A percentile compares a stretch with the other conserved stretches of the same genome.
Conservation (phyloP, 257 asterid genomes). For the Paraleonurus japonicus region DNA sequence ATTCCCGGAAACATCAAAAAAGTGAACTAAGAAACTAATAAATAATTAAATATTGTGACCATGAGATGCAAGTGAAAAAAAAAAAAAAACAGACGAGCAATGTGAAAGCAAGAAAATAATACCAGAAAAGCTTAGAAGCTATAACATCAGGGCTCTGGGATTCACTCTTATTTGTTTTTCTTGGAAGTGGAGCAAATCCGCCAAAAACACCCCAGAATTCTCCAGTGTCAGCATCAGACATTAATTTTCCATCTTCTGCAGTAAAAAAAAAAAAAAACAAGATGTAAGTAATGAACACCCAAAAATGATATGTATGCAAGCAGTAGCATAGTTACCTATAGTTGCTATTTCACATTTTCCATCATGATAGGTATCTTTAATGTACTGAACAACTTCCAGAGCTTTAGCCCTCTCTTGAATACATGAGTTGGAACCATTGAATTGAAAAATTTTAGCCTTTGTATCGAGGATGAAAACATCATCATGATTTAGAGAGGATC, state of each 20-base stretch:
- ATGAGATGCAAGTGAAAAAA: slow-evolving; percentile 28
- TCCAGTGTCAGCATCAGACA: slow-evolving; percentile 82
- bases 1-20: background rate
- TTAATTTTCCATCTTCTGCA: slow-evolving; percentile 83
- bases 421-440: slow-evolving; percentile 75
- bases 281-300: slow-evolving; percentile 8
- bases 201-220: slow-evolving; percentile 93
- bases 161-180: slow-evolving; percentile 38
- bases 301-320: slow-evolving; percentile 14
- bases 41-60: slow-evolving; percentile 2
- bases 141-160: slow-evolving; percentile 18
- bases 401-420: slow-evolving; percentile 93
- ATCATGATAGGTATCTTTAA: slow-evolving; percentile 72
- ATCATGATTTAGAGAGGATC: slow-evolving; percentile 78
- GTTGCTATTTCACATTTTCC: slow-evolving; percentile 85
- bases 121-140: slow-evolving; percentile 63
- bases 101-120: slow-evolving; percentile 24
- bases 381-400: slow-evolving; percentile 83
- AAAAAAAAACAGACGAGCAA: slow-evolving; percentile 22
- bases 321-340: slow-evolving; percentile 48
- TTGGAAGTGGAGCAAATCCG: slow-evolving; percentile 93
- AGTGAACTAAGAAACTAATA: background rate
- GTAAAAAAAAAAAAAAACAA: slow-evolving; percentile 26
- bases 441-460: slow-evolving; percentile 66
- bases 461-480: slow-evolving; percentile 82